Conservation (phyloP, 768 basidiomycete species). For the Tephrocybe sp. region DNA sequence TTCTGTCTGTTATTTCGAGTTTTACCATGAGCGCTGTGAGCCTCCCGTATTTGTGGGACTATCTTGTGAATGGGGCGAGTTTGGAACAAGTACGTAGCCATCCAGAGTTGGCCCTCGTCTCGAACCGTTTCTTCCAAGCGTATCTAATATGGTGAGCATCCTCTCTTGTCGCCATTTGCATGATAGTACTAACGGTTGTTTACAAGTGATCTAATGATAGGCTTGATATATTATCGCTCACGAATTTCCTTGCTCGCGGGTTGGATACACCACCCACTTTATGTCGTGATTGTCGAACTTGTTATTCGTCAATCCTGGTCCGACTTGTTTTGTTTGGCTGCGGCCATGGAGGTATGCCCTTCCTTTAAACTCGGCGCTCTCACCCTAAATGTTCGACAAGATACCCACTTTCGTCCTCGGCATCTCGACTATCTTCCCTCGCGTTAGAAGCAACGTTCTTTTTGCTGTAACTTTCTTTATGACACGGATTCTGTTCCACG, state of each 20-base stretch:
- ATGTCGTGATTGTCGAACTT: constrained; percentile 25
- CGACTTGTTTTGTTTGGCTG: constrained; percentile 43
- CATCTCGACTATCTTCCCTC: constrained; percentile 41
- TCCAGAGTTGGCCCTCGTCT: neutral
- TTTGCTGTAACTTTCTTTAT: constrained; percentile 53
- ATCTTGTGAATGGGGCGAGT: constrained; percentile 1
- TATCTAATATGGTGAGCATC: constrained; percentile 4
- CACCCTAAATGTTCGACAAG: constrained; percentile 34
- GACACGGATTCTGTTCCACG: constrained; percentile 50
- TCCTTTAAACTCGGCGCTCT: neutral
- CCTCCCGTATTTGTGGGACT: constrained; percentile 9
- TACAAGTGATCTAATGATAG: constrained; percentile 44
- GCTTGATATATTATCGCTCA: constrained; percentile 44
- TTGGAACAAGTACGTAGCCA: constrained; percentile 2
- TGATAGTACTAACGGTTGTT: neutral
- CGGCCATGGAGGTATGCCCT: constrained; percentile 45
- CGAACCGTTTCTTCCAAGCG: constrained; percentile 10
- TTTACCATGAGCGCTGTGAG: constrained; percentile 1
- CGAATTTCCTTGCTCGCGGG: constrained; percentile 23
- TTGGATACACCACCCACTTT: constrained; percentile 15
- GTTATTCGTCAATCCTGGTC: constrained; percentile 33
- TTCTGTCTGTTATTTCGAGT: constrained; percentile 17
- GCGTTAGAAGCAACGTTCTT: constrained; percentile 44
- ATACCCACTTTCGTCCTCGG: constrained; percentile 57
- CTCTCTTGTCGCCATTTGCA: neutral